phyloP scores from a whole-genome alignment of 257 asterid species.

The Ilex aquifolium region DNA sequence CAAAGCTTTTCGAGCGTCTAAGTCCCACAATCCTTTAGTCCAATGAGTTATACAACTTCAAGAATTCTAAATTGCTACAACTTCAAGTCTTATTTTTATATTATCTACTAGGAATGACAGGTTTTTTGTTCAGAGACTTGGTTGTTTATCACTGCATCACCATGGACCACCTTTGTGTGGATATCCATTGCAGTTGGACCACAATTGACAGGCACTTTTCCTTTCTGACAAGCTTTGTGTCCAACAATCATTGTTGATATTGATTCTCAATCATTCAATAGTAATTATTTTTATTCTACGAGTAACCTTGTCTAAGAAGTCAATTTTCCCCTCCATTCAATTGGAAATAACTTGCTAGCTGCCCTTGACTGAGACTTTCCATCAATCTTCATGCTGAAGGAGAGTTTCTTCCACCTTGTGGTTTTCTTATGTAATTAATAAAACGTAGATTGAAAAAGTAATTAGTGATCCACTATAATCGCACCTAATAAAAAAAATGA shows the following conservation, averaged over 20 bases:
- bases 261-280: conserved; percentile 10
- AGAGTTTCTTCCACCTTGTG: not conserved
- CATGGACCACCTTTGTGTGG: conserved; percentile 50
- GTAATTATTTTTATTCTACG: no score
- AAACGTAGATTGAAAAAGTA: not conserved
- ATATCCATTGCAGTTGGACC: conserved; percentile 38
- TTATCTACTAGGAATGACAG: not conserved
- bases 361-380: no score
- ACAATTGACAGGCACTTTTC: conserved; percentile 22
- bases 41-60: not conserved
- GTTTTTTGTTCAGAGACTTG: not conserved
- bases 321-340: not conserved
- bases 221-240: conserved; percentile 20
- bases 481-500: no score
- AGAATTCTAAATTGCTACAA: no score
- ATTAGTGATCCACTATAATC: no score
- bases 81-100: not conserved
- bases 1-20: not conserved
- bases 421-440: no score
- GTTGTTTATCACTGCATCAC: conserved; percentile 16
- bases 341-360: not conserved
- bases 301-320: no score
- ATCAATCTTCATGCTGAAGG: no score
- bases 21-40: no score
- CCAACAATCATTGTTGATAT: conserved; percentile 26